Evolutionary conservation across 2,329 filamentous ascomycete genomes (phyloP).

Genomic region (Aspergillus neotritici): DNA sequence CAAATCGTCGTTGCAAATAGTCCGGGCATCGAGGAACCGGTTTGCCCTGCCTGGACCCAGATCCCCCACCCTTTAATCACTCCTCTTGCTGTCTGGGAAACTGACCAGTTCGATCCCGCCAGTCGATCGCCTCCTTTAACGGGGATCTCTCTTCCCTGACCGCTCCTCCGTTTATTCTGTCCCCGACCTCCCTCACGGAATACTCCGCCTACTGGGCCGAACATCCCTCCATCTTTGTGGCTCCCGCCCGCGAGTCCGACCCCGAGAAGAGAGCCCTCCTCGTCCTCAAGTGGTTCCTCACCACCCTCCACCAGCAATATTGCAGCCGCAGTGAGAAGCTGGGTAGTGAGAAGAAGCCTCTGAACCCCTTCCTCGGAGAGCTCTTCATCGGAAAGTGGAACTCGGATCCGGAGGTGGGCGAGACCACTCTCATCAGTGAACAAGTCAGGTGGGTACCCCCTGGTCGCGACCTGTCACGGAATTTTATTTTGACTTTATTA

Average conservation of each 20-base stretch:
- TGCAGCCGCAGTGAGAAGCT: constrained; percentile 68
- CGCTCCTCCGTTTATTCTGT: constrained; percentile 76
- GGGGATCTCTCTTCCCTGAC: constrained; percentile 76
- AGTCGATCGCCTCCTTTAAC: constrained; percentile 73
- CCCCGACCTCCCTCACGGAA: constrained; percentile 70
- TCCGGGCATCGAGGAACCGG: no score
- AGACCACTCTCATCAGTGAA: constrained; percentile 82
- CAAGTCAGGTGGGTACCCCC: constrained; percentile 64
- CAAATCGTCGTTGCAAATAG: no score
- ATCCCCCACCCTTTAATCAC: no score
- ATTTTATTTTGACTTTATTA: constrained; percentile 7
- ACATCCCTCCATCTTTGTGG: constrained; percentile 70
- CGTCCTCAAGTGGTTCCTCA: constrained; percentile 95
- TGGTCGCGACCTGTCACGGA: neutral
- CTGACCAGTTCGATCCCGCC: neutral
- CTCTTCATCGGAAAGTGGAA: constrained; percentile 90
- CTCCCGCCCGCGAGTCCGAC: constrained; percentile 72
- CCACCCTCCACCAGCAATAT: constrained; percentile 83
- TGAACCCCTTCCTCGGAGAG: constrained; percentile 95
- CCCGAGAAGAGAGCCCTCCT: constrained; percentile 75
- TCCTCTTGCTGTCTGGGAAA: no score
- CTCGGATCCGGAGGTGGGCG: constrained; percentile 62
- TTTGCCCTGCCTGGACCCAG: no score
- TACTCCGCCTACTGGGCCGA: constrained; percentile 81
- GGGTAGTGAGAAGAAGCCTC: constrained; percentile 93